phyloP scores from a whole-genome alignment of 1,139 yeast species.

The Arxiozyma bovina region DNA sequence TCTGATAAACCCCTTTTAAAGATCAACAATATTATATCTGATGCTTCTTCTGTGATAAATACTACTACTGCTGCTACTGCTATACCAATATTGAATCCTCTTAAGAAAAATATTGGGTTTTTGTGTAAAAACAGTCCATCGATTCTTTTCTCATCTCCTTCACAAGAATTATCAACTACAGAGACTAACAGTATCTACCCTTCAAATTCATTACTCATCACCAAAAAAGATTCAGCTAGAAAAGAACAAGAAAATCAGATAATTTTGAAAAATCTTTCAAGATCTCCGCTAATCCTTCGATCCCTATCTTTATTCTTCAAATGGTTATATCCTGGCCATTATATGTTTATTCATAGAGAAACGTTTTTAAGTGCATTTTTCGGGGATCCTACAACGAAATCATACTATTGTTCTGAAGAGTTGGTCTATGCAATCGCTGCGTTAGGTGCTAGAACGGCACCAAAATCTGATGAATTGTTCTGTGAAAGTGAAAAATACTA shows the following conservation, averaged over 20 bases:
- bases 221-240: slow-evolving; percentile 9
- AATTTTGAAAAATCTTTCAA: slow-evolving; percentile 44
- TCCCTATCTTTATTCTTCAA: slow-evolving; percentile 44
- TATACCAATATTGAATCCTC: neutral
- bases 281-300: slow-evolving; percentile 36
- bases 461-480: slow-evolving; percentile 35
- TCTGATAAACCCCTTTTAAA: neutral
- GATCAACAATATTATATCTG: neutral
- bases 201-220: slow-evolving; percentile 20
- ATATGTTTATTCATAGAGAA: slow-evolving; percentile 52
- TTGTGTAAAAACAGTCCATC: neutral
- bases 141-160: neutral
- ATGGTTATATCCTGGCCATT: slow-evolving; percentile 57
- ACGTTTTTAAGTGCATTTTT: slow-evolving; percentile 49
- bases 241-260: slow-evolving; percentile 25
- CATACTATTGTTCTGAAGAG: slow-evolving; percentile 42
- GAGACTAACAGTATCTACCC: slow-evolving; percentile 21
- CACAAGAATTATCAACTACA: neutral
- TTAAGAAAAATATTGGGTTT: neutral
- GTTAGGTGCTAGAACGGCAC: slow-evolving; percentile 45
- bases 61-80: neutral
- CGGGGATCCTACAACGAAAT: slow-evolving; percentile 37
- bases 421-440: slow-evolving; percentile 49
- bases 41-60: neutral
- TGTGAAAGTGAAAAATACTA: slow-evolving; percentile 38